Evolutionary conservation across 1,284 basidiomycete genomes (phyloP).

Genomic region (Leccinum pachyderme): DNA sequence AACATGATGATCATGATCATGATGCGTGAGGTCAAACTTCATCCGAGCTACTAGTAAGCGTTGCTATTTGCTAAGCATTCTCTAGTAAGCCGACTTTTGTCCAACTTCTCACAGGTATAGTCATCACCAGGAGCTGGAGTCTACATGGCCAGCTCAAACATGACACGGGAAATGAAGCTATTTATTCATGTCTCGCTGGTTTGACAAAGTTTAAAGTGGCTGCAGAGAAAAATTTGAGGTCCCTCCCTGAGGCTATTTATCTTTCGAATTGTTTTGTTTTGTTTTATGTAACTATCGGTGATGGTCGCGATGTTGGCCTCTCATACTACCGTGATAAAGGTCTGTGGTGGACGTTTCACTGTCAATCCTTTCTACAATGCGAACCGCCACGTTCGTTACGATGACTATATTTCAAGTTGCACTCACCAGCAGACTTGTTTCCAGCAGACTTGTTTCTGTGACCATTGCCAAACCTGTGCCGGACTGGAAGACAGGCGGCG

Average conservation of each 20-base stretch:
- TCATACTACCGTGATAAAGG: neutral
- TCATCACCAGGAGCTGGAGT: too few relatives aligned
- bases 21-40: too few relatives aligned
- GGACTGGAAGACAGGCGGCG: neutral
- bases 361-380: neutral
- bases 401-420: neutral
- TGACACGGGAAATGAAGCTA: constrained; percentile 41
- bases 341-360: neutral
- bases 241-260: too few relatives aligned
- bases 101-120: too few relatives aligned
- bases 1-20: too few relatives aligned
- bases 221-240: constrained; percentile 46
- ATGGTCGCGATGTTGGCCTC: neutral
- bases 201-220: constrained; percentile 48
- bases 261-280: neutral
- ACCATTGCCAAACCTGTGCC: neutral
- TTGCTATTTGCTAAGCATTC: too few relatives aligned
- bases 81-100: too few relatives aligned
- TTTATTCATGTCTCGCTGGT: constrained; percentile 51
- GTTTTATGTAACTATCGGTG: too few relatives aligned
- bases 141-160: constrained; percentile 37
- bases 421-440: neutral
- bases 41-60: too few relatives aligned
- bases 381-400: neutral
- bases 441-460: neutral